Base-by-base conservation (phyloP, 2,329 filamentous ascomycete species). In the Aureobasidium vineae region DNA sequence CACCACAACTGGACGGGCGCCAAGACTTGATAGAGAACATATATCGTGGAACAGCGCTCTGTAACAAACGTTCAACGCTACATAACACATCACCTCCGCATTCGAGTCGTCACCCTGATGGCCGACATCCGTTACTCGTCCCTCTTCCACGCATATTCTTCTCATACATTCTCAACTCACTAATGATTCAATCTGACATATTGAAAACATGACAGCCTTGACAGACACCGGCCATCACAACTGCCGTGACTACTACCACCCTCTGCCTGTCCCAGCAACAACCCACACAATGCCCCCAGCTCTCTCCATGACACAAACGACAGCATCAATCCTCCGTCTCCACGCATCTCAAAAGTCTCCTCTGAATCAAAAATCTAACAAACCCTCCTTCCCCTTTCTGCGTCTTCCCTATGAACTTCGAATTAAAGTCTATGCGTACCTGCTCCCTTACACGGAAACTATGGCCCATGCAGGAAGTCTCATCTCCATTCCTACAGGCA, bases 361-460 rank as follows among this genome's bases (percentile, higher is more conserved):
- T 3, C 52, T 69, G 26, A 66, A 70, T 50, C 59, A 19, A 11
- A 52, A 7, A 31, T 33, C 26, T 38, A 41, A 21, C 59, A n/a
- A 8, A 68, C 38, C 41, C 71, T 72, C 66, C 33, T 72, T 73
- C 65, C 77, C 69, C 59, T 74, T 72, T 65, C 76, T 75, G 66
- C 74, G 66, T 45, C 74, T 82, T 8, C 80, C 81, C 0, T 69
- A 79, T 61, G 81, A 83, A 68, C 72, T 83, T 26, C 77, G 80
- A 21, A 74, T 77, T 40, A 71, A 78, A 21, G 79, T 83, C 47
- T 80, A 79, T 70, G 45, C 57, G 10, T 76, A 77, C 66, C 65
- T 81, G 31, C 75, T 82, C 19, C 81, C 81, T 15, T 73, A 72
- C 68, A 82, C 79, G 2, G 70, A 71, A 50, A 72, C 61, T 21